phyloP scores from a whole-genome alignment of 2,329 filamentous ascomycete genomes.

The Fusarium torulosum region DNA sequence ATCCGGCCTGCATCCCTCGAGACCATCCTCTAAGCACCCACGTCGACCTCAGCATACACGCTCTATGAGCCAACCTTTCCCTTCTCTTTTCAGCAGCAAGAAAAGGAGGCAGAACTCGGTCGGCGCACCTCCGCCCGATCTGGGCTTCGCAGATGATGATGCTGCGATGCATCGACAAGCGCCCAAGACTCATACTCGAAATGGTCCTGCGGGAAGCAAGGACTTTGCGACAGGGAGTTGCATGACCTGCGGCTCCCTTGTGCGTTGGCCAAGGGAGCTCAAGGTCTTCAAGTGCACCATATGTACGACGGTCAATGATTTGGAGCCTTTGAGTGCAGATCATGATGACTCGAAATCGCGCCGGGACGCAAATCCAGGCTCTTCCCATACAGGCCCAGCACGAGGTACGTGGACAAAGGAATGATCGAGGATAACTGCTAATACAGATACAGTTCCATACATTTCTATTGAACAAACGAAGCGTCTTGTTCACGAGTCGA shows the following conservation, averaged over 20 bases:
- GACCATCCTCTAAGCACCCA: conserved; percentile 37
- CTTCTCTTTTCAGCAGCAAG: conserved; percentile 73
- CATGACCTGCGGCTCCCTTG: conserved; percentile 85
- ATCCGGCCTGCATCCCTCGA: conserved; percentile 54
- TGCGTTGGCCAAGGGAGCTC: conserved; percentile 81
- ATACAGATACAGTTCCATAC: conserved; percentile 43
- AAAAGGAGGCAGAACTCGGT: conserved; percentile 66
- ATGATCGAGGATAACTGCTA: conserved; percentile 9
- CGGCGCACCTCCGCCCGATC: conserved; percentile 52
- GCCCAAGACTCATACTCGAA: conserved; percentile 50
- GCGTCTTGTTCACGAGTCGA: conserved; percentile 51
- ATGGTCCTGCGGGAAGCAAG: conserved; percentile 57
- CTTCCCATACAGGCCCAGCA: conserved; percentile 25
- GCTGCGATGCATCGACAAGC: conserved; percentile 44
- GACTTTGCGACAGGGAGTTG: conserved; percentile 79
- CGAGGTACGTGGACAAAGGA: conserved; percentile 30
- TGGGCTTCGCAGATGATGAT: conserved; percentile 50
- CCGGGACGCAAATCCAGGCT: conserved; percentile 41
- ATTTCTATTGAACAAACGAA: conserved; percentile 54
- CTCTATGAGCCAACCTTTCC: conserved; percentile 85
- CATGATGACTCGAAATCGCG: conserved; percentile 38
- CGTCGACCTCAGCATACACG: conserved; percentile 54
- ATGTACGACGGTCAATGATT: conserved; percentile 87
- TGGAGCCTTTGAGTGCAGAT: conserved; percentile 55
- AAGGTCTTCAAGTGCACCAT: conserved; percentile 84